These are phyloP conservation scores for Phytophthora sojae DNA, from an alignment of 352 stramenopile species.

Conservation along the genomic window DNA sequence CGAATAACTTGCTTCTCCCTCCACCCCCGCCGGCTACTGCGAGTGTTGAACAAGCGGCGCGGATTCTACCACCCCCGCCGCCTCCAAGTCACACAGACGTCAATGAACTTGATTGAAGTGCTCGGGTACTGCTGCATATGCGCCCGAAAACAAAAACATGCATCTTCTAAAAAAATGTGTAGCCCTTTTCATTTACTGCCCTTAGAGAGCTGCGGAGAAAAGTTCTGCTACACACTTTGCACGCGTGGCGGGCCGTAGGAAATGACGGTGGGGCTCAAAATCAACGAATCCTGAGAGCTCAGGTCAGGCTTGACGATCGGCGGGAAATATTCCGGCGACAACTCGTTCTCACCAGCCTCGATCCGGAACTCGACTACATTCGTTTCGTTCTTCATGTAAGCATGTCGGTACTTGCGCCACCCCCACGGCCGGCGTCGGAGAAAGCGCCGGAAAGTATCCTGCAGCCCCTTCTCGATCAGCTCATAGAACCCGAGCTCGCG, in stretches of 20 bases:
- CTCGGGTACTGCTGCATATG: neutral
- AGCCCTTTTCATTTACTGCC: neutral
- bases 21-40: conserved; percentile 27
- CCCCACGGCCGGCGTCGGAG: conserved; percentile 35
- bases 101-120: conserved; percentile 54
- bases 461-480: conserved; percentile 46
- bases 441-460: conserved; percentile 41
- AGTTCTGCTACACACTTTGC: neutral
- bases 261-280: conserved; percentile 18
- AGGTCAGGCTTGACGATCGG: neutral
- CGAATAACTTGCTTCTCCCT: conserved; percentile 8
- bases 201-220: neutral
- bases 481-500: conserved; percentile 68
- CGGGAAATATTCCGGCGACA: conserved; percentile 37
- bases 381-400: conserved; percentile 44
- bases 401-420: conserved; percentile 37
- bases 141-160: neutral
- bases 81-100: conserved; percentile 50
- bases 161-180: neutral
- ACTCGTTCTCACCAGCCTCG: conserved; percentile 52
- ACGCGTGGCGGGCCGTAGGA: conserved; percentile 5
- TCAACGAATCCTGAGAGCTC: conserved; percentile 18
- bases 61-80: neutral
- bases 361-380: conserved; percentile 71
- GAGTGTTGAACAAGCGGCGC: neutral